Percentiles rank a stretch among this genome's conserved stretches.
These are phyloP conservation scores for Fusarium sp. DNA, from an alignment of 2,329 filamentous ascomycete genomes.

Conservation along the genomic window DNA sequence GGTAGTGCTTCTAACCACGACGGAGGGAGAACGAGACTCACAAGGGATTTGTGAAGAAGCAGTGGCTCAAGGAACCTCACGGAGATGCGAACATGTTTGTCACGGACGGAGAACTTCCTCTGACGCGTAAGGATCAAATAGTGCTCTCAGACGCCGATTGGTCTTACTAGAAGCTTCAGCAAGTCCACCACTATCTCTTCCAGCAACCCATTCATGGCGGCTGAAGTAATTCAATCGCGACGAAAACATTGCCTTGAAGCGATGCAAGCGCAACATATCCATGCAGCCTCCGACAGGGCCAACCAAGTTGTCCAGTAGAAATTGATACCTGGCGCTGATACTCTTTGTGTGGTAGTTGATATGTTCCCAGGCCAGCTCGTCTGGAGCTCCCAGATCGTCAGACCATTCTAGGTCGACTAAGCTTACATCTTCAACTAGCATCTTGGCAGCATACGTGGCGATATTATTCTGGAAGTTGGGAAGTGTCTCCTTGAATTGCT, in stretches of 20 bases:
- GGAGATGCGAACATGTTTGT: neutral
- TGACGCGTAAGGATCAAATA: neutral
- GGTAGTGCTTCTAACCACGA: constrained; percentile 19
- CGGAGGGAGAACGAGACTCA: neutral
- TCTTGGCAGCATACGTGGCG: neutral
- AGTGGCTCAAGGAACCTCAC: neutral
- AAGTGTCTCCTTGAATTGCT: neutral
- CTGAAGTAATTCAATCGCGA: neutral
- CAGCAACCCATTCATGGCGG: neutral
- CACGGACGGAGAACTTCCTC: neutral
- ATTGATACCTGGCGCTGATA: neutral
- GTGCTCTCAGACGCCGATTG: neutral
- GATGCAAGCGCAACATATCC: constrained; percentile 23
- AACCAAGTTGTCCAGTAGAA: constrained; percentile 2
- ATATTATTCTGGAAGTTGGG: neutral
- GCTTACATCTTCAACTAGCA: neutral
- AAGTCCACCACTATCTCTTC: neutral
- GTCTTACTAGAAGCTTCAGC: neutral
- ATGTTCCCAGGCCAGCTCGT: neutral
- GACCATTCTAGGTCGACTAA: neutral
- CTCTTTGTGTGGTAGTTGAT: constrained; percentile 1
- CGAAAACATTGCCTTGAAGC: constrained; percentile 15
- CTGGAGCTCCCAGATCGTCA: neutral
- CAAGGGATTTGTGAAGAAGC: neutral
- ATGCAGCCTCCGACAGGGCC: constrained; percentile 9